A percentile compares a stretch with the other conserved stretches of the same genome.
Evolutionary conservation across 2,329 filamentous ascomycete species (phyloP).

Genomic region (Claviceps pusilla): DNA sequence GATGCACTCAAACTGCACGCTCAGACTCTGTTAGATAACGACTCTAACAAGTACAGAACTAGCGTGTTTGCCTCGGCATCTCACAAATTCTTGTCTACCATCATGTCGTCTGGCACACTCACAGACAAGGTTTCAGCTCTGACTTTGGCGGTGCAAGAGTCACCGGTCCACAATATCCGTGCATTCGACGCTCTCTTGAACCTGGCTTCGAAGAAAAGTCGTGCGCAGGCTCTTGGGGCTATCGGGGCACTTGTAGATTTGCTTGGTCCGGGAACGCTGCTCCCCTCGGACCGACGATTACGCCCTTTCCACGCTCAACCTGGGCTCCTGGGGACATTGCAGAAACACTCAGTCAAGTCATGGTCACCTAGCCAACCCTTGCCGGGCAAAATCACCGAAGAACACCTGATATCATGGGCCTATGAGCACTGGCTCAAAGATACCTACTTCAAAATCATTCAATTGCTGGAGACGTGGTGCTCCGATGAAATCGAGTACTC

Average conservation of each 20-base stretch:
- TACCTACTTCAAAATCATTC: slow-evolving; percentile 83
- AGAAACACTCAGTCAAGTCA: slow-evolving; percentile 36
- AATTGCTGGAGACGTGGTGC: slow-evolving; percentile 83
- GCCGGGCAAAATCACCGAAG: slow-evolving; percentile 57
- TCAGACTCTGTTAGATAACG: slow-evolving; percentile 57
- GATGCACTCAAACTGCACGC: slow-evolving; percentile 53
- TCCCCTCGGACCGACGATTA: slow-evolving; percentile 71
- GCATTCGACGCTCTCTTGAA: slow-evolving; percentile 71
- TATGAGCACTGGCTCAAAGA: slow-evolving; percentile 95
- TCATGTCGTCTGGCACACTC: slow-evolving; percentile 90
- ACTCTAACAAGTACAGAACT: slow-evolving; percentile 59
- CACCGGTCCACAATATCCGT: slow-evolving; percentile 81
- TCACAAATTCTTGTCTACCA: slow-evolving; percentile 90
- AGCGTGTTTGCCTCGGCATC: slow-evolving; percentile 69
- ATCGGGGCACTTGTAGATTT: slow-evolving; percentile 87
- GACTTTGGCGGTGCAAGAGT: slow-evolving; percentile 89
- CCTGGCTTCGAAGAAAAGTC: slow-evolving; percentile 82
- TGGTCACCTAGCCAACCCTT: slow-evolving; percentile 60
- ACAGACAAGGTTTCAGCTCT: slow-evolving; percentile 94
- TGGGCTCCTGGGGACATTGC: slow-evolving; percentile 54
- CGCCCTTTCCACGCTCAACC: slow-evolving; percentile 68
- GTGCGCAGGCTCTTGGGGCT: slow-evolving; percentile 84
- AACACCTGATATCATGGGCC: slow-evolving; percentile 73
- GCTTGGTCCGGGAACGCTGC: slow-evolving; percentile 70
- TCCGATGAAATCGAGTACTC: slow-evolving; percentile 93